A percentile compares a stretch with the other conserved stretches of the same genome.
These are phyloP conservation scores for Neurospora sp. DNA, from an alignment of 495 filamentous ascomycete species.

Conservation along the genomic window DNA sequence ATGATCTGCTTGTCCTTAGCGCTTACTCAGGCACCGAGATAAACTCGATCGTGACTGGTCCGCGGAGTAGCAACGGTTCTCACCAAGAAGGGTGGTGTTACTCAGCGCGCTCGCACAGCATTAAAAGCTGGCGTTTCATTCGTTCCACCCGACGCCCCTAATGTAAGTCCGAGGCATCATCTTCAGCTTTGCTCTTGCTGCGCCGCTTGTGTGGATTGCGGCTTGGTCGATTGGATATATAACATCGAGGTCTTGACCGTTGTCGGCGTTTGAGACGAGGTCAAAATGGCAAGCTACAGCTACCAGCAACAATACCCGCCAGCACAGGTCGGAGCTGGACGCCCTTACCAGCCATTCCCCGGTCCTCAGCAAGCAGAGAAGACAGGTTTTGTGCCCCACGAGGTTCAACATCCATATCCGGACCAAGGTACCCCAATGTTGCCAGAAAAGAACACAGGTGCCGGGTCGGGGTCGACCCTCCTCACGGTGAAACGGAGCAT, in stretches of 20 bases:
- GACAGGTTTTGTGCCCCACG: not conserved
- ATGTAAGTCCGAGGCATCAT: not conserved
- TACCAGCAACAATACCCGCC: not conserved
- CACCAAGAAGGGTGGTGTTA: not conserved
- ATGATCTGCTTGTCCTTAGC: not conserved
- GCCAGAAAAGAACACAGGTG: not conserved
- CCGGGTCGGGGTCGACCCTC: not conserved
- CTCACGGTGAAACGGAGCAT: constrained; percentile 14
- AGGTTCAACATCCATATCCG: not conserved
- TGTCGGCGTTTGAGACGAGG: not conserved
- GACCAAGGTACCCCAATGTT: not conserved
- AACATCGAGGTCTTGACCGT: not conserved
- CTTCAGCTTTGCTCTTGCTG: not conserved
- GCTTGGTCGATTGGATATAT: not conserved
- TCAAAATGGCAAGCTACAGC: not conserved
- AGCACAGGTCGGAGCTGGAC: not conserved
- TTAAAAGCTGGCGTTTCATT: not conserved
- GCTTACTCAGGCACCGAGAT: not conserved
- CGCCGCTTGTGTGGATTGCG: not conserved
- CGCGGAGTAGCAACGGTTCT: not conserved
- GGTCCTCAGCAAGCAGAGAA: not conserved
- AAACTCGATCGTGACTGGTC: not conserved
- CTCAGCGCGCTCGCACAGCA: not conserved
- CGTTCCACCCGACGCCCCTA: not conserved
- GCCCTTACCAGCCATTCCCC: not conserved